Conservation (phyloP, 768 basidiomycete genomes). For the Lactifluus subvellereus region DNA sequence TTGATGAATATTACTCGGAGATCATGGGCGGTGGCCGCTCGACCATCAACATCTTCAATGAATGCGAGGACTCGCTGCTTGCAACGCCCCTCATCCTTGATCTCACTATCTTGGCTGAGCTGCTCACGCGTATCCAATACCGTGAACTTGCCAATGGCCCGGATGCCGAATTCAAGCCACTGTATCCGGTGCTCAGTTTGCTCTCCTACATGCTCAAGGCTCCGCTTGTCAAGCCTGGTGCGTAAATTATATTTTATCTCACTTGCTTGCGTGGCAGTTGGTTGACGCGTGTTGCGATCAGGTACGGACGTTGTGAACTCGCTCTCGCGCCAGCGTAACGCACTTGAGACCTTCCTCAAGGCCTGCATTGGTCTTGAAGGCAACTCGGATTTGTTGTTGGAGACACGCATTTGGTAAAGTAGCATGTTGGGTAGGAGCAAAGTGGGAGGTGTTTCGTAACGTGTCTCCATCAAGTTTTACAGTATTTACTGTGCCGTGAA, state of each 20-base stretch:
- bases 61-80: constrained; percentile 96
- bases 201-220: constrained; percentile 98
- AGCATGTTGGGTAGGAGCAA: background rate
- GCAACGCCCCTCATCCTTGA: constrained; percentile 96
- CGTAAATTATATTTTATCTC: constrained; percentile 19
- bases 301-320: constrained; percentile 94
- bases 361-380: constrained; percentile 87
- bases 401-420: constrained; percentile 84
- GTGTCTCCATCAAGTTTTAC: background rate
- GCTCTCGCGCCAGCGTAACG: constrained; percentile 90
- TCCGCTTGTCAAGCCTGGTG: constrained; percentile 89
- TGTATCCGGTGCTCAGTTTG: constrained; percentile 89
- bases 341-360: constrained; percentile 90
- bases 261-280: background rate
- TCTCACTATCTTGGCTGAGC: constrained; percentile 86
- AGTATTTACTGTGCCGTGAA: background rate
- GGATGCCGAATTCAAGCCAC: constrained; percentile 63
- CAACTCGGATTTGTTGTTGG: constrained; percentile 76
- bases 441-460: background rate
- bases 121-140: constrained; percentile 90
- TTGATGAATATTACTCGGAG: constrained; percentile 99
- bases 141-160: constrained; percentile 45
- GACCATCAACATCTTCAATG: constrained; percentile 96
- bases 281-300: constrained; percentile 19
- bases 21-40: constrained; percentile 94